Evolutionary conservation across 345 rosid genomes (phyloP).

Genomic region (Rhodamnia argentea): DNA sequence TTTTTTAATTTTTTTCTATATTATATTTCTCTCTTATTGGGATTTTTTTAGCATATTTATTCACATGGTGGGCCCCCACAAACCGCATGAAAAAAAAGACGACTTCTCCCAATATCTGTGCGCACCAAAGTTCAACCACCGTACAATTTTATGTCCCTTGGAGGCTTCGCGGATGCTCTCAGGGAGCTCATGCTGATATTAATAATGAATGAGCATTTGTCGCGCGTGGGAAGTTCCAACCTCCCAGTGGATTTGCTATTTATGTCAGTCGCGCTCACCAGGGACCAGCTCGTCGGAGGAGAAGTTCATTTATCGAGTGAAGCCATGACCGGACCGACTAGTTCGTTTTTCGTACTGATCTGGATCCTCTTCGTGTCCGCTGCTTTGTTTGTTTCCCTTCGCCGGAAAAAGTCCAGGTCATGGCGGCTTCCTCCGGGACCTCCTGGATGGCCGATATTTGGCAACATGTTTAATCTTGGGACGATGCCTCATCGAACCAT

Average conservation of each 20-base stretch:
- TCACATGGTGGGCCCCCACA: neutral
- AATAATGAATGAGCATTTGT: neutral
- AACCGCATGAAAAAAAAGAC: neutral
- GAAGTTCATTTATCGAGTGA: neutral
- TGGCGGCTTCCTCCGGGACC: constrained; percentile 45
- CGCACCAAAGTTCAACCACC: neutral
- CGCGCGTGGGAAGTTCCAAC: neutral
- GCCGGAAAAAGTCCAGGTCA: neutral
- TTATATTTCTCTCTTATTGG: neutral
- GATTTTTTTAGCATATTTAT: neutral
- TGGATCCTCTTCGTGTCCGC: neutral
- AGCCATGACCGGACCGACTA: neutral
- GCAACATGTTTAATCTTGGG: constrained; percentile 47
- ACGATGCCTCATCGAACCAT: constrained; percentile 38
- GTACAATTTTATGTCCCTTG: neutral
- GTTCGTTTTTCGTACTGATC: neutral
- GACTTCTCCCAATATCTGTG: neutral
- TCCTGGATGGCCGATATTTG: constrained; percentile 49
- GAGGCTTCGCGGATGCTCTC: neutral
- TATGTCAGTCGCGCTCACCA: neutral
- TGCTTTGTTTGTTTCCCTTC: neutral
- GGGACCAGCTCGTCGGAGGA: neutral
- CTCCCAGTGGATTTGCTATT: neutral
- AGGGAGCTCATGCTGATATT: neutral
- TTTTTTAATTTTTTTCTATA: neutral